phyloP scores from a whole-genome alignment of 2,329 filamentous ascomycete species.

The Sarocladiaceae sp. region DNA sequence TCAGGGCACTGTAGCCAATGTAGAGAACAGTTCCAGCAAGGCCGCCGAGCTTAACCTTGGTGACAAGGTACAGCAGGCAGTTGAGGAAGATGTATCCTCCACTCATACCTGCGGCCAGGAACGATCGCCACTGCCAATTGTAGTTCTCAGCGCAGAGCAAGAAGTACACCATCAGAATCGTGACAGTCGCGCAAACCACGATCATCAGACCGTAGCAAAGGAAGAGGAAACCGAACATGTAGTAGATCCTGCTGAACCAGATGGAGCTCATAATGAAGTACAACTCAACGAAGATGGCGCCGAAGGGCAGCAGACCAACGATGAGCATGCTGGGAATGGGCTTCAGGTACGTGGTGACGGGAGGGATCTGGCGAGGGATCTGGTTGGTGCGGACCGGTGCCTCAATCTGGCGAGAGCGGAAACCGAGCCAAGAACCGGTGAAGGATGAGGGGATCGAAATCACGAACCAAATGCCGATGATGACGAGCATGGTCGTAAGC shows the following conservation, averaged over 20 bases:
- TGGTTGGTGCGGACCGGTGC: conserved; percentile 92
- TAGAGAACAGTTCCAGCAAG: conserved; percentile 87
- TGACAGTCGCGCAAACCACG: conserved; percentile 87
- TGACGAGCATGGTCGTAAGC: conserved; percentile 93
- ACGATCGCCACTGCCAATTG: conserved; percentile 97
- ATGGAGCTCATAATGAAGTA: conserved; percentile 99
- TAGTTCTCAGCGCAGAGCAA: conserved; percentile 95
- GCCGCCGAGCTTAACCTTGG: conserved; percentile 79
- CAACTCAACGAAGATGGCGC: conserved; percentile 94
- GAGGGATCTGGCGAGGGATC: conserved; percentile 94
- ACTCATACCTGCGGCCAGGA: conserved; percentile 85
- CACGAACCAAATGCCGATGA: conserved; percentile 92
- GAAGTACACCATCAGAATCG: conserved; percentile 93
- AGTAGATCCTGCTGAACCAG: conserved; percentile 98
- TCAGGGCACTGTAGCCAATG: conserved; percentile 83
- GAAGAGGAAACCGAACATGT: conserved; percentile 99
- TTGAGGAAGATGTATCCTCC: conserved; percentile 90
- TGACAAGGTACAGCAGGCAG: conserved; percentile 85
- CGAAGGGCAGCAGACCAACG: conserved; percentile 89
- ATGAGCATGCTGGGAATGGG: conserved; percentile 87
- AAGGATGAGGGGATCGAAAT: conserved; percentile 92
- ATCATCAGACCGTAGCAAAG: conserved; percentile 97
- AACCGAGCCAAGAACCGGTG: conserved; percentile 88
- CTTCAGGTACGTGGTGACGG: conserved; percentile 74
- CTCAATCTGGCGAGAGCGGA: conserved; percentile 68